Evolutionary conservation across 441 rosid genomes (phyloP), one percentile per base, ranked within the genome.

Genomic region (Capsella rubella): DNA sequence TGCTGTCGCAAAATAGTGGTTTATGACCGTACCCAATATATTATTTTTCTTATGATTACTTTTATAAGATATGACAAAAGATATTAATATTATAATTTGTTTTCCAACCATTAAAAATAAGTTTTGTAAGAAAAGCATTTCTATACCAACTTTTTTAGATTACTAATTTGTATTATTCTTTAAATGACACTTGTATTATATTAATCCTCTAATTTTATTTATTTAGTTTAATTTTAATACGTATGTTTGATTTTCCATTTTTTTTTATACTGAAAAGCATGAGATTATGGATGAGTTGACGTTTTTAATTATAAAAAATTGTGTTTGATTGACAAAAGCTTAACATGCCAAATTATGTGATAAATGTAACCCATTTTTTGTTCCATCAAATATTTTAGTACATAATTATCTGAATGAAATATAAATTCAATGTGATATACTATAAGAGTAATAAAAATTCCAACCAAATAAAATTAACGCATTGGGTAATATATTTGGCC

Each of bases 1-100:
- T 37, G 68, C 47, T 67, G 58, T 69, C 49, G 3, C 50, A 32
- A 53, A 54, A 13, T 43, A 63, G 47, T 68, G 54, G 43, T 13
- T 61, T 49, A 15, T 60, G 73, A 67, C 49, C 68, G 4, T 67
- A 40, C 4, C 46, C 21, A 57, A 49, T 46, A 14, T 47, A 21
- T 1, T 34, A 54, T 1, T 34, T 21, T 21, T 21, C 25, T 21
- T 1, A 21, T 21, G 25, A 21, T 1, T 21, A 8, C 14, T 69
- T 15, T 21, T 35, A 31, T 43, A 12, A 54, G 8, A 40, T 28
- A 10, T 7, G 18, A 31, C 13, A 54, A n/a, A 16, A 18, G 18
- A 8, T 1, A 2, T 11, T 8, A 3, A 10, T 15, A 28, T 6
- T 0, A 15, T 18, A 10, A 15, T 11, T 18, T 37, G 7, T 11